Evolutionary conservation across 345 rosid genomes (phyloP), one percentile per base, ranked within the genome.

Genomic region (Sonneratia alba): DNA sequence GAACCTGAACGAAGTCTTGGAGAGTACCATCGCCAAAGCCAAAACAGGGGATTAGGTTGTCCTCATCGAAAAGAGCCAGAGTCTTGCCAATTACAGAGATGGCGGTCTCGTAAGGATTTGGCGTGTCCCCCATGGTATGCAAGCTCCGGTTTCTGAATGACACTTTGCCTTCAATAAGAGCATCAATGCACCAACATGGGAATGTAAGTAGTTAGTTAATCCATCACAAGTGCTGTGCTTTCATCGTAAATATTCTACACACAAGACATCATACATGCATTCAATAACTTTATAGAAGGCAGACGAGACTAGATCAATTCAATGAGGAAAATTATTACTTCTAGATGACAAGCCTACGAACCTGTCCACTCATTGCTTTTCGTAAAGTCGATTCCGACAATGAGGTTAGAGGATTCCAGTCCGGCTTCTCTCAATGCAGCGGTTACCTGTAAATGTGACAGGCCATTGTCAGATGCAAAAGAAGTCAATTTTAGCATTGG

Each of bases 311-410:
- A 3, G 61, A 55, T 55, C 6, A 15, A 55, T 55, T 27, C 32
- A 27, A 27, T 56, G 21, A 56, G 62, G 62, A 22, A 56, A 16
- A 18, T 56, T 8, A 18, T 24, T 27, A 27, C 32, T 27, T 27
- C 32, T 27, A 12, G 42, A 19, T 13, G 4, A 11, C 62, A 62
- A 73, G 74, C 21, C 72, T 59, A 36, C 73, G 53, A 78, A 90
- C 98, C 96, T 75, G 92, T 84, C 98, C 98, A 90, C 72, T 90
- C 96, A 70, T 92, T 92, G 90, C 98, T 92, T 80, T 87, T 88
- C 7, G 96, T 92, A 85, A 92, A 92, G 84, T 92, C 98, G 32
- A 92, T 74, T 68, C 96, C 96, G 38, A 92, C 71, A 49, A 92
- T 92, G 72, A 92, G 92, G 81, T 92, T 88, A 32, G 98, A 92